phyloP scores from a whole-genome alignment of 2,329 filamentous ascomycete species.

The Ophiognomonia clavigignenti-juglandacearum region DNA sequence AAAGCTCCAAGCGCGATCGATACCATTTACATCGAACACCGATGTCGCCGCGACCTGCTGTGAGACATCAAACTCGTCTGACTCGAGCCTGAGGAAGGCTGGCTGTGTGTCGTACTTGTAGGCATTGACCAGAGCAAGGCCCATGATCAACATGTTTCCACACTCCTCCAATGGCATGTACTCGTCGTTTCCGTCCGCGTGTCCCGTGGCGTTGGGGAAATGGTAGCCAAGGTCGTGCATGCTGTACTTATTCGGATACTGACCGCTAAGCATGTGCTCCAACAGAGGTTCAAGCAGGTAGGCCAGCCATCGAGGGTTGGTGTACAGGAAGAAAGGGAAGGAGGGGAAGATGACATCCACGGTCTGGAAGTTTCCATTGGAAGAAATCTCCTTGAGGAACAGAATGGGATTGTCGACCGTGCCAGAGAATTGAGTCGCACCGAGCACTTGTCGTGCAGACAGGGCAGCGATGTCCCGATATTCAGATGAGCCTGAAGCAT shows the following conservation, averaged over 20 bases:
- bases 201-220: constrained; percentile 74
- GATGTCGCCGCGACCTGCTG: constrained; percentile 10
- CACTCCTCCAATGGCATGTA: constrained; percentile 75
- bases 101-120: constrained; percentile 57
- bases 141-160: constrained; percentile 75
- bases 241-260: constrained; percentile 77
- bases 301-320: constrained; percentile 74
- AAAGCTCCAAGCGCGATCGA: constrained; percentile 49
- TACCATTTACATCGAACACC: constrained; percentile 20
- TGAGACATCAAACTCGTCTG: constrained; percentile 17
- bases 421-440: constrained; percentile 70
- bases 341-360: constrained; percentile 85
- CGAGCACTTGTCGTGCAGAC: constrained; percentile 74
- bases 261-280: constrained; percentile 75
- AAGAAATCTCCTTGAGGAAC: constrained; percentile 83
- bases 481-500: constrained; percentile 66
- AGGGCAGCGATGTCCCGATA: constrained; percentile 75
- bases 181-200: constrained; percentile 63
- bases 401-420: constrained; percentile 67
- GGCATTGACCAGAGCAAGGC: constrained; percentile 70
- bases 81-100: constrained; percentile 35
- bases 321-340: constrained; percentile 83
- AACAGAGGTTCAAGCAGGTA: constrained; percentile 76
- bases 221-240: constrained; percentile 72
- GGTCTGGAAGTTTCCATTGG: constrained; percentile 79